Conservation (phyloP, 2,329 filamentous ascomycete genomes). For the Zalaria sp. region DNA sequence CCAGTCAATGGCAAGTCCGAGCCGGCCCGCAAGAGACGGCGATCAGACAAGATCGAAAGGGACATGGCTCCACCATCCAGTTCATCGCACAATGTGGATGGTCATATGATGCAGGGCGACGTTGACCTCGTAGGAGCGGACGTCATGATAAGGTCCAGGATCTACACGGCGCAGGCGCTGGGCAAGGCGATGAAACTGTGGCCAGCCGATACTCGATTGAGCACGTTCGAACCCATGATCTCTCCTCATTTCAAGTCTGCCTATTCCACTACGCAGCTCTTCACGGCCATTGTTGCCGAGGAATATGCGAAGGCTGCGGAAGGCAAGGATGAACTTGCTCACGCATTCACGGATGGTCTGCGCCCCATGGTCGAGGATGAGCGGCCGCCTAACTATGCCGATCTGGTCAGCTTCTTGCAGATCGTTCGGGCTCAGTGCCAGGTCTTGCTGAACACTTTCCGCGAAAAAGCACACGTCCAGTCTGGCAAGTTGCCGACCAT, state of each 20-base stretch:
- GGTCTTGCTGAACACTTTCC: conserved; percentile 79
- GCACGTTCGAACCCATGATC: conserved; percentile 51
- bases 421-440: conserved; percentile 84
- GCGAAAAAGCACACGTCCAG: conserved; percentile 74
- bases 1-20: conserved; percentile 41
- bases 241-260: conserved; percentile 54
- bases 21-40: conserved; percentile 62
- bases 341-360: conserved; percentile 50
- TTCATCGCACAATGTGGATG: conserved; percentile 87
- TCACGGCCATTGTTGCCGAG: conserved; percentile 70
- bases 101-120: conserved; percentile 94
- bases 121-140: conserved; percentile 88
- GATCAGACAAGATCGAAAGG: conserved; percentile 66
- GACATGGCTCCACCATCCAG: conserved; percentile 40
- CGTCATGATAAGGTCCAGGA: conserved; percentile 72
- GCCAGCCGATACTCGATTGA: conserved; percentile 44
- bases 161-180: conserved; percentile 75
- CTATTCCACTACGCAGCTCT: conserved; percentile 75
- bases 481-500: conserved; percentile 62
- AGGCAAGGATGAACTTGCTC: conserved; percentile 33
- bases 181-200: conserved; percentile 70
- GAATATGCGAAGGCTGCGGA: conserved; percentile 57
- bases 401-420: conserved; percentile 80
- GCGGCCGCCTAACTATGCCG: conserved; percentile 69
- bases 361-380: conserved; percentile 68